Base-by-base conservation (phyloP, 768 basidiomycete genomes). In the Collybia nuda region DNA sequence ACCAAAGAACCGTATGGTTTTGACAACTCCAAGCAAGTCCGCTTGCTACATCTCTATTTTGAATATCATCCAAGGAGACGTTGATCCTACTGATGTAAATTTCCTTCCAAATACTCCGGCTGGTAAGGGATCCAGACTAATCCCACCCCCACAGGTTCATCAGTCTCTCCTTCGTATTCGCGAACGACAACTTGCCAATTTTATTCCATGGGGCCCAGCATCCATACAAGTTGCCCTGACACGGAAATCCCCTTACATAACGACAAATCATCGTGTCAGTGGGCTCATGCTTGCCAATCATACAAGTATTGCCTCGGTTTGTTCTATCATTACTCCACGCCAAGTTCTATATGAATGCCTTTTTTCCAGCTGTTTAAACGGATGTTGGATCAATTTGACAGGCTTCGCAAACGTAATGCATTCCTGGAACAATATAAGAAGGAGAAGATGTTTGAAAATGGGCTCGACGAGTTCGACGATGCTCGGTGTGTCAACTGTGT, bases 201-300 rank as follows among this genome's bases (percentile, higher is more conserved):
- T 99, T 67, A 98, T 99, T 55, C 97, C 97, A 5, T 99, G 97
- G 97, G 97, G 97, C 11, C 97, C 97, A 0, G 95, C 95, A 4
- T 95, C 93, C 29, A 96, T 97, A 60, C 97, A 99, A 69, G 96
- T 99, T 6, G 96, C 97, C 5, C 72, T 98, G 52, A 97, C 95
- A 1, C 85, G 91, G 51, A 86, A 82, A 59, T 94, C 92, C 14
- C 94, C 93, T 5, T 96, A 96, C 62, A 74, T 97, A 47, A 77
- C 84, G 4, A 85, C 90, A 35, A 90, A 87, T 60, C 94, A 99
- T 67, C 88, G 95, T 11, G 95, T 98, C 49, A 98, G 95, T 65
- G 96, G 96, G 0, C 77, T 99, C 44, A 98, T 99, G 97, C 81
- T 99, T 44, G 97, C 95, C 8, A 99, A 99, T 61, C 97, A 99